Percentiles rank a stretch among this genome's conserved stretches.
Conservation (phyloP, 257 asterid genomes). For the Solanum piurae region DNA sequence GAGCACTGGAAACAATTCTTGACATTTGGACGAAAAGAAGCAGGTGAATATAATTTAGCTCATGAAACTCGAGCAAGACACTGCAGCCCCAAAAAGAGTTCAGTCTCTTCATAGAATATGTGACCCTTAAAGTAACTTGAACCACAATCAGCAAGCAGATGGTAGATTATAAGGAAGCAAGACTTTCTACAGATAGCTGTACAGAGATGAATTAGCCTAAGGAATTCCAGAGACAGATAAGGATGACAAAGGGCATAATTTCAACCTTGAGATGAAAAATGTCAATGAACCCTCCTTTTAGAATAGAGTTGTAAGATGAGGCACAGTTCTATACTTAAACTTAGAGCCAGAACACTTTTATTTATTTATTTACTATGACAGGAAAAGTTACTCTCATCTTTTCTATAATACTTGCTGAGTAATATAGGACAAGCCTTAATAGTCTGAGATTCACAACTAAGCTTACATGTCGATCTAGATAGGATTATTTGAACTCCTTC, state of each 20-base stretch:
- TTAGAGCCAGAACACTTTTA: not conserved
- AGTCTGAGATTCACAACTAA: not conserved
- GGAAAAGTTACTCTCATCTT: not conserved
- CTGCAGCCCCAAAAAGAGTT: not conserved
- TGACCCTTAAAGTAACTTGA: not conserved
- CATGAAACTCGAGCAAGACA: not conserved
- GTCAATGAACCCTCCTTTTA: not conserved
- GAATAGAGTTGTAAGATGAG: not conserved
- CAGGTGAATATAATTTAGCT: not conserved
- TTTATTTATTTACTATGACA: not conserved
- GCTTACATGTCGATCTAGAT: not conserved
- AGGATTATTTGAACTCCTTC: not conserved
- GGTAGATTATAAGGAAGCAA: not conserved
- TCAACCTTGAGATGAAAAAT: not conserved
- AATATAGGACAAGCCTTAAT: not conserved
- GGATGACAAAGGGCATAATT: not conserved
- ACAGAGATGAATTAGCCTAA: not conserved
- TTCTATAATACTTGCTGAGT: not conserved
- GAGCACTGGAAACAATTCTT: not conserved
- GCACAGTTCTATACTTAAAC: not conserved
- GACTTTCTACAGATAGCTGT: not conserved
- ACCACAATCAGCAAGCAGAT: not conserved
- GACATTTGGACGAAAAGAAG: not conserved
- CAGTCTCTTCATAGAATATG: not conserved
- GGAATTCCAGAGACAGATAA: not conserved